These are phyloP conservation scores for Meira miltonrushii DNA, from an alignment of 1,284 basidiomycete genomes.

Conservation along the genomic window DNA sequence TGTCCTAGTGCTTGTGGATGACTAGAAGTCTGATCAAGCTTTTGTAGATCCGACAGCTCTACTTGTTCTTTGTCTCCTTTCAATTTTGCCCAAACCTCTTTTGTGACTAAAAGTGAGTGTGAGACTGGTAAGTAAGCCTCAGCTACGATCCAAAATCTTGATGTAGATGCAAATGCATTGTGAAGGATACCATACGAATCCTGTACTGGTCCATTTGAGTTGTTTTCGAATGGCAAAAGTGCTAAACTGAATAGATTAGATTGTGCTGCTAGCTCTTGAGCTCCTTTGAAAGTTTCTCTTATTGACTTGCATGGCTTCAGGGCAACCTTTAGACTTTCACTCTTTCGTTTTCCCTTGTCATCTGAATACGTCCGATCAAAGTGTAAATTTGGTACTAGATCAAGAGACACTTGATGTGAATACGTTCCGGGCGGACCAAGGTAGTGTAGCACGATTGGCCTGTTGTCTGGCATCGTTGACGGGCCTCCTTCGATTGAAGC, in stretches of 20 bases:
- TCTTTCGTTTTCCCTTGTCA: not conserved
- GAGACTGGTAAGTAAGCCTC: constrained; percentile 1
- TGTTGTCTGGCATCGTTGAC: no score
- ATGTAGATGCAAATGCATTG: not conserved
- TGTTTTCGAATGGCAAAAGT: constrained; percentile 11
- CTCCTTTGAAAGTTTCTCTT: not conserved
- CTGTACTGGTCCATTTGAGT: constrained; percentile 11
- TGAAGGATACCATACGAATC: constrained; percentile 8
- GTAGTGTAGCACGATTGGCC: constrained; percentile 4
- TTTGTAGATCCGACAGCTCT: not conserved
- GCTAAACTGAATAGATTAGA: not conserved
- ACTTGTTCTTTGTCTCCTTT: not conserved
- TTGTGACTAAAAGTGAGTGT: not conserved
- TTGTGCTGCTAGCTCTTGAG: not conserved
- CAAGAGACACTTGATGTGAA: constrained; percentile 12
- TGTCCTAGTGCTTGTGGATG: constrained; percentile 4
- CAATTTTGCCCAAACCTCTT: not conserved
- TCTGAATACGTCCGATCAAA: no score
- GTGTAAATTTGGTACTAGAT: not conserved
- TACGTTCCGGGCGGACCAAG: constrained; percentile 15
- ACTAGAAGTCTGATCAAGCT: not conserved
- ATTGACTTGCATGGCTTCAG: constrained; percentile 7
- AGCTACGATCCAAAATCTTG: not conserved
- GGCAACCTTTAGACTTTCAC: not conserved
- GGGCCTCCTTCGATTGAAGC: no score